phyloP scores from a whole-genome alignment of 352 stramenopile genomes.

The Phytophthora agathidicida region DNA sequence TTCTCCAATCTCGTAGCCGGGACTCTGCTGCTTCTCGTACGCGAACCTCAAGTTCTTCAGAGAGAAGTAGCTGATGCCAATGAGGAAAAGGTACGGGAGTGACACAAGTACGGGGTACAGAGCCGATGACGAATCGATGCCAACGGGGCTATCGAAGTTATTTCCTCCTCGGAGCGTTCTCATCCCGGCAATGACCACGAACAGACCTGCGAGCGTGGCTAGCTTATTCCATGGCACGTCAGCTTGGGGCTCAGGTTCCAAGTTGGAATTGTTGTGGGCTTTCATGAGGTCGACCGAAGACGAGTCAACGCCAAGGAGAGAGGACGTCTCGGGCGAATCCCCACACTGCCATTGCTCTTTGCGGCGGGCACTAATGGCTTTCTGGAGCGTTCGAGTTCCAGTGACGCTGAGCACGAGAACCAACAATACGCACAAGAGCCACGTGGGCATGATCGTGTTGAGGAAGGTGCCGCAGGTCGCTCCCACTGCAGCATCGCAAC shows the following conservation, averaged over 20 bases:
- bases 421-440: slow-evolving; percentile 88
- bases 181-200: slow-evolving; percentile 89
- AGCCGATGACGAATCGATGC: slow-evolving; percentile 83
- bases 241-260: slow-evolving; percentile 35
- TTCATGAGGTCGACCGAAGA: slow-evolving; percentile 6
- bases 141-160: slow-evolving; percentile 88
- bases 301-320: slow-evolving; percentile 17
- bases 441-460: slow-evolving; percentile 92
- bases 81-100: slow-evolving; percentile 67
- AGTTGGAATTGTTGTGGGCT: slow-evolving; percentile 26
- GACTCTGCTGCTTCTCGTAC: slow-evolving; percentile 58
- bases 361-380: slow-evolving; percentile 88
- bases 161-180: slow-evolving; percentile 94
- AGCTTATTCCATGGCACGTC: slow-evolving; percentile 82
- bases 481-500: slow-evolving; percentile 44
- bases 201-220: slow-evolving; percentile 81
- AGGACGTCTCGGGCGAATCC: slow-evolving; percentile 18
- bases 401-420: slow-evolving; percentile 91
- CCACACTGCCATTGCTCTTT: slow-evolving; percentile 80
- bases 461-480: slow-evolving; percentile 88
- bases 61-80: slow-evolving; percentile 77
- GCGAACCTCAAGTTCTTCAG: slow-evolving; percentile 56
- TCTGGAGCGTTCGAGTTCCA: slow-evolving; percentile 87
- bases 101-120: slow-evolving; percentile 76
- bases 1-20: slow-evolving; percentile 51